Conservation (phyloP, 129 eudicot genomes). For the Solidago caesia region DNA sequence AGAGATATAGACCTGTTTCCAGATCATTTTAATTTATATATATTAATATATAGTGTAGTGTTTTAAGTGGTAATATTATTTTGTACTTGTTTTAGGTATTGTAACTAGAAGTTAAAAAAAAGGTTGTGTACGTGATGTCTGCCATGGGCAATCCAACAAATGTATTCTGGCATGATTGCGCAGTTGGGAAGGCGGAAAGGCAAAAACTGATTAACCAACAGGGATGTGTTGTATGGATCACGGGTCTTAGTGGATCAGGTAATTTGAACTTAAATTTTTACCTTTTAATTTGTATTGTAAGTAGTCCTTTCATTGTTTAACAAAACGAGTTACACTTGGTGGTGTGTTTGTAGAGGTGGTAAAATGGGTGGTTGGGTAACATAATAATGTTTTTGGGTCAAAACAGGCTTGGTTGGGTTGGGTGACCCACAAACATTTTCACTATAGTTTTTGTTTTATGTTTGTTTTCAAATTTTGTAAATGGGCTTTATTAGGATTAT, state of each 20-base stretch:
- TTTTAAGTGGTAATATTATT: not conserved
- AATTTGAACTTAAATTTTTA: slow-evolving; percentile 20
- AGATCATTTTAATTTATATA: too few species aligned
- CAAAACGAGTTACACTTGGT: too few species aligned
- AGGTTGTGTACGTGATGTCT: slow-evolving; percentile 45
- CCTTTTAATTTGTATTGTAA: not conserved
- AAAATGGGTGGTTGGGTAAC: not conserved
- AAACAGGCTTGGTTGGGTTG: not conserved
- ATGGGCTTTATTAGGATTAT: too few species aligned
- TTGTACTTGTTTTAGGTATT: slow-evolving; percentile 8
- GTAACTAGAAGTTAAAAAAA: slow-evolving; percentile 18
- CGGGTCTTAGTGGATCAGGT: slow-evolving; percentile 99
- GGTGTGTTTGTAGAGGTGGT: not conserved
- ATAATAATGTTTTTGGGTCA: not conserved
- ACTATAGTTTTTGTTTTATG: too few species aligned
- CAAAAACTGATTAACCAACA: slow-evolving; percentile 88
- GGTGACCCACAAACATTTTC: not conserved
- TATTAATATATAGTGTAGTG: not conserved
- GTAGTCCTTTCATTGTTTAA: not conserved
- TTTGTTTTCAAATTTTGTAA: too few species aligned
- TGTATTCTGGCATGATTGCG: slow-evolving; percentile 84
- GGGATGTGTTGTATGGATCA: slow-evolving; percentile 96
- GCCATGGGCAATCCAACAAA: slow-evolving; percentile 66
- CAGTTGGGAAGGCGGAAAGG: slow-evolving; percentile 74
- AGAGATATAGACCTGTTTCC: too few species aligned